Evolutionary conservation across 148 eudicot genomes (phyloP), one percentile per base, ranked within the genome.

Genomic region (Arbutus unedo): DNA sequence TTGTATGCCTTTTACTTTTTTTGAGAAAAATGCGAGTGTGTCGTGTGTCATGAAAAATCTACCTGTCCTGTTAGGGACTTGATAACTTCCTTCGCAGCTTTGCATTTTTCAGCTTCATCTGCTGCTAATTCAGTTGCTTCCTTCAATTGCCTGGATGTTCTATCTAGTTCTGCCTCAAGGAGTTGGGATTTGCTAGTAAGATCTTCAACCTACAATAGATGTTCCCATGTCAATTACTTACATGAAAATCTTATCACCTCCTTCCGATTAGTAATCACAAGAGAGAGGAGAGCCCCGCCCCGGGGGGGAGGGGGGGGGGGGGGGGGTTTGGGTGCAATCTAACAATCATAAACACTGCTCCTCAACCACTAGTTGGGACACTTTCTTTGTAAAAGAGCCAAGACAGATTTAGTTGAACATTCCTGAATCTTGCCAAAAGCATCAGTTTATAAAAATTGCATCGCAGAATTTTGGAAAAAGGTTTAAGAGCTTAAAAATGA

Each of bases 21-120:
- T 31, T 1, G 1, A 31, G 38, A 31, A 31, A 31, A 31, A 31
- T 31, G 38, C 0, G 38, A 31, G 38, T 31, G 38, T 31, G 38
- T 31, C 38, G 38, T 31, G 38, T 31, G 38, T 31, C 38, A 23
- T 11, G 13, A 60, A 4, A 68, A 60, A 18, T 13, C 89, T 78
- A 95, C 98, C 96, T 95, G 98, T 57, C 90, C 85, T 88, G 93
- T 93, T 19, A 96, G 91, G 64, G 97, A 90, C 85, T 88, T 93
- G 73, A 96, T 93, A 68, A 91, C 96, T 93, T 93, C 98, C 85
- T 91, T 94, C 72, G 98, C 93, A 85, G 97, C 97, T 87, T 84
- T 91, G 82, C 92, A 87, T 87, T 91, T 96, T 76, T 85, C 98
- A 87, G 98, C 92, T 87, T 96, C 98, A 83, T 91, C 94, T 44